Evolutionary conservation across 176 grass and related monocot species (phyloP).

Genomic region (Chrysopogon serrulatus): DNA sequence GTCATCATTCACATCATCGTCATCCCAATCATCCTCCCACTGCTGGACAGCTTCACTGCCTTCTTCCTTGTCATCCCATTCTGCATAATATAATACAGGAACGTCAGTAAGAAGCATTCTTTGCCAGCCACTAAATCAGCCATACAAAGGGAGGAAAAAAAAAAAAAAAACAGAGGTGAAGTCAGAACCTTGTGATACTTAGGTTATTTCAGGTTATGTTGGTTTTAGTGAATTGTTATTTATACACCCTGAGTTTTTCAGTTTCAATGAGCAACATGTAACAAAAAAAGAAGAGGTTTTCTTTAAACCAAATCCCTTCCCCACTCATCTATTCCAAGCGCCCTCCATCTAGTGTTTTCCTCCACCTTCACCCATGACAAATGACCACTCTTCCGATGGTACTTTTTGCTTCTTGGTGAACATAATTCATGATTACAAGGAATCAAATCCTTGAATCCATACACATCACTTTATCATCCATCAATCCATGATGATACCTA

Average conservation of each 20-base stretch:
- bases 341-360: not conserved
- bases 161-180: not conserved
- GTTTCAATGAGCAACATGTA: not conserved
- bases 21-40: constrained; percentile 95
- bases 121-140: not conserved
- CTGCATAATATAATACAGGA: constrained; percentile 33
- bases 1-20: constrained; percentile 76
- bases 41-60: constrained; percentile 72
- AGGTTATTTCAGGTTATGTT: not conserved
- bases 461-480: not conserved
- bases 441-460: not conserved
- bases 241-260: not conserved
- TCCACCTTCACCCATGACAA: not conserved
- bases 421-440: not conserved
- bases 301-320: not conserved
- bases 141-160: not conserved
- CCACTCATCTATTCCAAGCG: not conserved
- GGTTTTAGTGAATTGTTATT: not conserved
- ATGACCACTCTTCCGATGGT: not conserved
- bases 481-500: not conserved
- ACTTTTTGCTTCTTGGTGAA: not conserved
- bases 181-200: not conserved
- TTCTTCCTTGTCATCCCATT: constrained; percentile 93
- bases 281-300: not conserved
- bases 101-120: not conserved